phyloP scores from a whole-genome alignment of 2,329 filamentous ascomycete species.

The Seiridium cupressi region DNA sequence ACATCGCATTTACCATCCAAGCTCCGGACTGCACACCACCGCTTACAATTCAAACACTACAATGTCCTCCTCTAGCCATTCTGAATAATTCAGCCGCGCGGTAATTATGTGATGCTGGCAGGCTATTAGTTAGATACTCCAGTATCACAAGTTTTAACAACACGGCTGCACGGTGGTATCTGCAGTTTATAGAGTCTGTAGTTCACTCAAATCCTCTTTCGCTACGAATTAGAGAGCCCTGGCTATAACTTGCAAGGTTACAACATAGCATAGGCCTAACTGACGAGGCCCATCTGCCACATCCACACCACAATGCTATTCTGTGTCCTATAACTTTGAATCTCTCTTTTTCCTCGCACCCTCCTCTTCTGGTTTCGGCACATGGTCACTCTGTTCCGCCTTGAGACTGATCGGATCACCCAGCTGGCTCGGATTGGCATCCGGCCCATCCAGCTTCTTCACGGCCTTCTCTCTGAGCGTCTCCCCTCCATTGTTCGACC shows the following conservation, averaged over 20 bases:
- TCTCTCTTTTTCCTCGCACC: conserved; percentile 16
- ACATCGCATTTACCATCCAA: too few relatives aligned
- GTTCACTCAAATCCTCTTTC: too few relatives aligned
- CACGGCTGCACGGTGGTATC: too few relatives aligned
- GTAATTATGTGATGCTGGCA: background rate
- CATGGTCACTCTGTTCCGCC: conserved; percentile 15
- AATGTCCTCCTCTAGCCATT: background rate
- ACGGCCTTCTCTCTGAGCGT: conserved; percentile 18
- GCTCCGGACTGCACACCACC: background rate
- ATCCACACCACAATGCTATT: too few relatives aligned
- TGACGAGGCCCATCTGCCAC: too few relatives aligned
- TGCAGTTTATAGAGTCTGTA: too few relatives aligned
- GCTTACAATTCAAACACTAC: background rate
- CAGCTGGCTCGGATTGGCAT: conserved; percentile 21
- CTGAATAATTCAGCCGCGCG: background rate
- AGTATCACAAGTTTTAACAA: too few relatives aligned
- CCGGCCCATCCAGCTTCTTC: conserved; percentile 17
- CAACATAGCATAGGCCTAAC: too few relatives aligned
- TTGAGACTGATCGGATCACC: conserved; percentile 23
- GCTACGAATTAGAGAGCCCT: too few relatives aligned
- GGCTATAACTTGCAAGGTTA: too few relatives aligned
- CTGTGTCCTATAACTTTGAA: conserved; percentile 20
- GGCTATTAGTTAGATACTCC: background rate
- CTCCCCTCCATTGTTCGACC: background rate
- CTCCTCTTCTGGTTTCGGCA: conserved; percentile 17